Base-by-base conservation (phyloP, 331 rosid species). In the Telfairia occidentalis region DNA sequence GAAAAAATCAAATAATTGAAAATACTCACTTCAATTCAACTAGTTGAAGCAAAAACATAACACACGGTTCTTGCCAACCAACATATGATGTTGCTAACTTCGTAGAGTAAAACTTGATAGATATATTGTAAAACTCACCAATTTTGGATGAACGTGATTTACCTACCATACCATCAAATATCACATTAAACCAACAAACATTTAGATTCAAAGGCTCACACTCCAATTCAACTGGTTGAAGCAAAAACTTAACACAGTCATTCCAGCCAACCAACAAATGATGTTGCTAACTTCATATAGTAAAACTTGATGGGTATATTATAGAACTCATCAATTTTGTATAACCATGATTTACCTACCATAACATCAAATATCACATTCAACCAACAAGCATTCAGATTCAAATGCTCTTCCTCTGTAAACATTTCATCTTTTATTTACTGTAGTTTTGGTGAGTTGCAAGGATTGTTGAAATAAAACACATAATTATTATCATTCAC, bases 341-440 rank as follows among this genome's bases (percentile, higher is more conserved):
- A 83, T 86, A 82, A 79, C 70, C 78, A 52, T 74, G 77, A 66
- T 84, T 93, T 93, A 93, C 98, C 98, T 93, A 88, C 81, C 81
- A 82, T n/a, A 65, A 70, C 45, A 69, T 30, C 60, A 71, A 64
- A 42, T 29, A 66, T 3, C 24, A 38, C 11, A 63, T 34, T 18
- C 30, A 5, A 60, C 16, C 76, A 50, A 19, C 79, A 12, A 23
- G 59, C 42, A 23, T 66, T 24, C 65, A 43, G 32, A 23, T 69
- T 50, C 18, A 76, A 57, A 24, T 24, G 72, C 1, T 38, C 7
- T 19, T 66, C 40, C 32, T 29, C 9, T 28, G 19, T 60, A 13
- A 43, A 12, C 8, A 38, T 63, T 15, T 29, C 19, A 10, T 57
- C 64, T 28, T 58, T 28, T 28, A 28, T 28, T 12, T 15, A 9